Evolutionary conservation across 306 rosid species (phyloP).

Genomic region (Corylus avellana): DNA sequence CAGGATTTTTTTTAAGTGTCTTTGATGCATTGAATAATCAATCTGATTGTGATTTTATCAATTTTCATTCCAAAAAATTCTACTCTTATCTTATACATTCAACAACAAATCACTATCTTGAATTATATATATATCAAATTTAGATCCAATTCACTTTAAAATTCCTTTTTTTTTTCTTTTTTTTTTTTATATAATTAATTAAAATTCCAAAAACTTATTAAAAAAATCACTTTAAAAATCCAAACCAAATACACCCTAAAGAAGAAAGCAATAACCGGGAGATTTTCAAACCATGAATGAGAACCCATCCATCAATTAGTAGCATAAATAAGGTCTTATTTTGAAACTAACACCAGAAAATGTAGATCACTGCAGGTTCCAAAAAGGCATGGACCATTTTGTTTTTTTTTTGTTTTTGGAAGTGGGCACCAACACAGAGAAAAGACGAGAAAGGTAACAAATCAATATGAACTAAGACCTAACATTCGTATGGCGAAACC

Average conservation of each 20-base stretch:
- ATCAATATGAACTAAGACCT: background rate
- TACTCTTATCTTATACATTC: background rate
- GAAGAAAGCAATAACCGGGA: background rate
- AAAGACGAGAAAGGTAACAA: background rate
- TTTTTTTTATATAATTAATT: too few species aligned
- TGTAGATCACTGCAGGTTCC: background rate
- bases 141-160: background rate
- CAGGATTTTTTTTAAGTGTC: background rate
- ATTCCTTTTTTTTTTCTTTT: background rate
- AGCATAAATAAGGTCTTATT: background rate
- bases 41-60: background rate
- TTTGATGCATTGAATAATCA: background rate
- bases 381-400: background rate
- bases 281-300: background rate
- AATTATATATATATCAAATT: background rate
- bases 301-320: background rate
- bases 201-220: background rate
- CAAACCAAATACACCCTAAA: too few species aligned
- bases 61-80: background rate
- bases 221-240: background rate
- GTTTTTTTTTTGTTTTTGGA: background rate
- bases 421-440: background rate
- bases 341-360: background rate
- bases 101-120: background rate
- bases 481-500: background rate